Evolutionary conservation across 805 yeast genomes (phyloP).

Genomic region (Kodamaea fukazawae): DNA sequence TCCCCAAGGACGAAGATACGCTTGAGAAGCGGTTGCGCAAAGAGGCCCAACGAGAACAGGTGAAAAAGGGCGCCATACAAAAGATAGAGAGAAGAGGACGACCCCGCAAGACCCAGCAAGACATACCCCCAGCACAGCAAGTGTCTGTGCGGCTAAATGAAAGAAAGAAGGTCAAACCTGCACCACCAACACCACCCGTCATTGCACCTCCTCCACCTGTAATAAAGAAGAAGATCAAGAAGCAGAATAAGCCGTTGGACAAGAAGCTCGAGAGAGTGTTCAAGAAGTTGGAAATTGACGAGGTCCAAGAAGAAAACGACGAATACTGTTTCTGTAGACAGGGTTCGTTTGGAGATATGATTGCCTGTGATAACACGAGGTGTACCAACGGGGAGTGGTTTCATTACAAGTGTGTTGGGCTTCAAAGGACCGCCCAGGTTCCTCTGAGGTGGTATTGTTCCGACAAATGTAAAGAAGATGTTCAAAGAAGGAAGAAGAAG

Average conservation of each 20-base stretch:
- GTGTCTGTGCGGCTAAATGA: too few species aligned
- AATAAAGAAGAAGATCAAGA: neutral
- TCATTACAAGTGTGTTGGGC: constrained; percentile 45
- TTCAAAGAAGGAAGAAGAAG: constrained; percentile 10
- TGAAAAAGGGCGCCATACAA: neutral
- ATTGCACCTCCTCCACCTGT: too few species aligned
- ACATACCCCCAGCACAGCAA: too few species aligned
- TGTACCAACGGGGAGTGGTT: constrained; percentile 48
- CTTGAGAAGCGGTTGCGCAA: neutral
- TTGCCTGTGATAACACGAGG: constrained; percentile 28
- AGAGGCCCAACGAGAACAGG: neutral
- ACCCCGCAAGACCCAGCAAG: neutral
- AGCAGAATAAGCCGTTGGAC: constrained; percentile 1
- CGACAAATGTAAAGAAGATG: constrained; percentile 24
- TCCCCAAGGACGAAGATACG: constrained; percentile 1
- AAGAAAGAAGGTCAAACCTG: too few species aligned
- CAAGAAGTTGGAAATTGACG: neutral
- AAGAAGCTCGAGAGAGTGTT: constrained; percentile 1
- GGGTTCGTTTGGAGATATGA: constrained; percentile 30
- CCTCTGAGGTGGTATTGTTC: constrained; percentile 42
- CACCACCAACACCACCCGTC: too few species aligned
- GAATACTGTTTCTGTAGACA: constrained; percentile 26
- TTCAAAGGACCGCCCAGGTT: constrained; percentile 33
- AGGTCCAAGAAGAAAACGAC: constrained; percentile 3
- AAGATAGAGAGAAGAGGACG: neutral